A percentile compares a stretch with the other conserved stretches of the same genome.
Evolutionary conservation across 2,329 filamentous ascomycete genomes (phyloP).

Genomic region (Ceratocystis huliohia): DNA sequence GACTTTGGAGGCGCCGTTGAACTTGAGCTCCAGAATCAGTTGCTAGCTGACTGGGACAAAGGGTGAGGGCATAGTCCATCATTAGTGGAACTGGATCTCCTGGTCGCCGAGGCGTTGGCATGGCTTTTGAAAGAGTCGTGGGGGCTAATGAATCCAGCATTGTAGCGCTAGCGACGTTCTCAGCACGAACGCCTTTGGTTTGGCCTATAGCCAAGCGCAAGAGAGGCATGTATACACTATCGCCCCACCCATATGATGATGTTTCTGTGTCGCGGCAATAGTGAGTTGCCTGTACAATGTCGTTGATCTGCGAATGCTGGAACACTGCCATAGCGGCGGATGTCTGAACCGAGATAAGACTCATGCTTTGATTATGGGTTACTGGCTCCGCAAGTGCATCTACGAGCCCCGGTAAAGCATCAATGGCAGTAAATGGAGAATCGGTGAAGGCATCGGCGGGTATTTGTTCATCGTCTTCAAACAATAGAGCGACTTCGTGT

Average conservation of each 20-base stretch:
- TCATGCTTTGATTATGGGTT: constrained; percentile 10
- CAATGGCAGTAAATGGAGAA: constrained; percentile 11
- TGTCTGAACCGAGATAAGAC: constrained; percentile 16
- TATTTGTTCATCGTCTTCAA: constrained; percentile 13
- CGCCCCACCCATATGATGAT: constrained; percentile 12
- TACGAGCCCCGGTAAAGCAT: constrained; percentile 14
- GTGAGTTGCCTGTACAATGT: constrained; percentile 17
- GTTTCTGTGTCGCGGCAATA: constrained; percentile 14
- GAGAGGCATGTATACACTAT: constrained; percentile 16
- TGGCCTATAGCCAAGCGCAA: constrained; percentile 14
- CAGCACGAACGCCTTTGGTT: constrained; percentile 6
- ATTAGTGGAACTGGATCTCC: constrained; percentile 11
- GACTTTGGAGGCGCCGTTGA: constrained; percentile 14
- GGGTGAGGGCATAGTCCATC: constrained; percentile 16
- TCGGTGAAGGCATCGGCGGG: constrained; percentile 18
- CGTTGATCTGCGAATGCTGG: constrained; percentile 14
- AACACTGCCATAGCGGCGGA: constrained; percentile 17
- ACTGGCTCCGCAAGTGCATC: constrained; percentile 12
- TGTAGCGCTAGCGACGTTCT: constrained; percentile 12
- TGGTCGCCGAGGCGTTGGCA: constrained; percentile 1
- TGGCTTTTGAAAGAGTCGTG: constrained; percentile 3
- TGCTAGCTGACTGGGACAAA: constrained; percentile 11
- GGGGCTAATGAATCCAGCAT: constrained; percentile 13
- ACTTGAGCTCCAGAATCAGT: constrained; percentile 12
- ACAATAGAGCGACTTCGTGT: constrained; percentile 13